Percentiles rank a stretch among this genome's conserved stretches.
phyloP scores from a whole-genome alignment of 768 basidiomycete species.

The Sarcodon sp. region DNA sequence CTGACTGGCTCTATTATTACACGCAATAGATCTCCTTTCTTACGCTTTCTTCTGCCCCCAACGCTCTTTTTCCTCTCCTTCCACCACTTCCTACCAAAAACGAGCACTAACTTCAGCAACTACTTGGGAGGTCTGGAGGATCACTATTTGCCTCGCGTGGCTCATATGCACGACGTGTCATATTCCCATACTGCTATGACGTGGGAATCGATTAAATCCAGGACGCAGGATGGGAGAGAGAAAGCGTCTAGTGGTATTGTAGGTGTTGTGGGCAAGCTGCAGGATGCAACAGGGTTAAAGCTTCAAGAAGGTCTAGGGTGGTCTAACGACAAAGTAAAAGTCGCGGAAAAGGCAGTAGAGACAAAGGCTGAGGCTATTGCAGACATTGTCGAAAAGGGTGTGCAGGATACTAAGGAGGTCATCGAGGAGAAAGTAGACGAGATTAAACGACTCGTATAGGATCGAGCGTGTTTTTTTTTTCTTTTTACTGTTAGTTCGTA shows the following conservation, averaged over 20 bases:
- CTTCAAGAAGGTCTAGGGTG: slow-evolving; percentile 45
- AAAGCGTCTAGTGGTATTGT: slow-evolving; percentile 28
- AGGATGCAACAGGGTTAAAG: slow-evolving; percentile 65
- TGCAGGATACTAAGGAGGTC: not conserved
- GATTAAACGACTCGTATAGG: not conserved
- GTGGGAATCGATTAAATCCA: slow-evolving; percentile 42
- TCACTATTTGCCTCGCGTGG: slow-evolving; percentile 50
- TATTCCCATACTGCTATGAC: slow-evolving; percentile 48
- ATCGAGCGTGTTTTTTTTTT: too few species aligned
- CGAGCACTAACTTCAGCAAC: slow-evolving; percentile 50
- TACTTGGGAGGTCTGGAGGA: slow-evolving; percentile 66
- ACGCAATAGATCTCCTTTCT: slow-evolving; percentile 58
- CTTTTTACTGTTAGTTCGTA: too few species aligned
- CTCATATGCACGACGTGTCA: slow-evolving; percentile 54
- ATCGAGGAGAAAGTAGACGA: slow-evolving; percentile 1
- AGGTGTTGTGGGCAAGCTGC: slow-evolving; percentile 38
- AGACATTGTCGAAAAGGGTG: slow-evolving; percentile 6
- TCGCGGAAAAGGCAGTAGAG: slow-evolving; percentile 10
- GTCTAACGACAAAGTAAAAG: slow-evolving; percentile 2
- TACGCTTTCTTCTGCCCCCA: slow-evolving; percentile 69
- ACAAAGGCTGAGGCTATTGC: slow-evolving; percentile 1
- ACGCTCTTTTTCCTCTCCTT: slow-evolving; percentile 55
- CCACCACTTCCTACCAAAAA: slow-evolving; percentile 80
- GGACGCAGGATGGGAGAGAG: slow-evolving; percentile 31
- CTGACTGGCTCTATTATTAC: slow-evolving; percentile 82